Evolutionary conservation across 192 early-diverging fungal genomes (phyloP), one percentile per base, ranked within the genome.

Genomic region (Linnemannia schmuckeri): DNA sequence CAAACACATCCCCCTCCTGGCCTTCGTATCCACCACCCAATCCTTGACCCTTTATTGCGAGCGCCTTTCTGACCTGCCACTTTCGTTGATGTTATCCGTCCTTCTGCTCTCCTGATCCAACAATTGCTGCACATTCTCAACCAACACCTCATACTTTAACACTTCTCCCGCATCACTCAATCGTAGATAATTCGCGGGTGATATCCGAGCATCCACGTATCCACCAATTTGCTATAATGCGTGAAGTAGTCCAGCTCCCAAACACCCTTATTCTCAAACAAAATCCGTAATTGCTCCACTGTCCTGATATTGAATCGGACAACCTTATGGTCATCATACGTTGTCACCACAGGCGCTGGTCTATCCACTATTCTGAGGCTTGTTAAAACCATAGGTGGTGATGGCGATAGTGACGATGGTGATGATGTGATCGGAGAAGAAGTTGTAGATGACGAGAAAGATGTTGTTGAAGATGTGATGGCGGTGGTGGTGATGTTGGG

Each of bases 111-210:
- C 92, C 0, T 42, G 38, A 38, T 91, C 89, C 49, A 93, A 77
- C 18, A 93, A 41, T 0, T 49, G 52, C 38, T 90, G 90, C 0
- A 93, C 27, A 71, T 93, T 81, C 18, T 76, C 75, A 42, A 93
- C 77, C 37, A 82, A 42, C n/a, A 88, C 66, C 13, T 69, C 70
- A 88, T 89, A 73, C 5, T 80, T 47, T 24, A 85, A 30, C 18
- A 47, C n/a, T n/a, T 7, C 4, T 61, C 27, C 57, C 10, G 9
- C 27, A 10, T 30, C 30, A 1, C 10, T 61, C 38, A 82, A 80
- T 44, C 54, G 55, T 27, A 7, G 42, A 35, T 66, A 75, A 44
- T 47, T 47, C 15, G 13, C 20, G 46, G 84, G 82, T 17, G 75
- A 22, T 10, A 87, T 82, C 18, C 52, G 61, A 1, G 90, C 75